Evolutionary conservation across 495 filamentous ascomycete genomes (phyloP).

Genomic region (Pseudevernia furfuracea): DNA sequence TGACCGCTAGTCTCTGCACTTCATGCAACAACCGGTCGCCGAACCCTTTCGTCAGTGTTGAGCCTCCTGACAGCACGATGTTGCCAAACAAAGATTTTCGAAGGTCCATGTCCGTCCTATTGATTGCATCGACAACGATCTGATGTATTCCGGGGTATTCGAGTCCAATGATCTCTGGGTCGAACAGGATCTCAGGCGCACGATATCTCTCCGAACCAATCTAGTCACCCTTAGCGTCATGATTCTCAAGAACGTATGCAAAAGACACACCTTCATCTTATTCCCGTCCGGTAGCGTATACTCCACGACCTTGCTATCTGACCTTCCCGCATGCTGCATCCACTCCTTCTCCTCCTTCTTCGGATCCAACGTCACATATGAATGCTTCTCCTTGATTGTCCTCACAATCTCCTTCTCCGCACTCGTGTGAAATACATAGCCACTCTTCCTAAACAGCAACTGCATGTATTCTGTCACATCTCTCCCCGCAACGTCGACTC

Average conservation of each 20-base stretch:
- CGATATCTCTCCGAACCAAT: constrained; percentile 88
- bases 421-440: constrained; percentile 92
- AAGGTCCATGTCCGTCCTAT: constrained; percentile 93
- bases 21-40: constrained; percentile 89
- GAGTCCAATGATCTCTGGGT: constrained; percentile 91
- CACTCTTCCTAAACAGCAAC: constrained; percentile 80
- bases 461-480: constrained; percentile 97
- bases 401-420: constrained; percentile 97
- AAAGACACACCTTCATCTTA: constrained; percentile 64
- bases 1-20: constrained; percentile 85
- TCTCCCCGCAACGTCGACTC: constrained; percentile 95
- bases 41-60: constrained; percentile 86
- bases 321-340: constrained; percentile 53
- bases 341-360: constrained; percentile 95
- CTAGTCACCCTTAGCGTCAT: constrained; percentile 34
- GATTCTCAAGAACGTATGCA: neutral
- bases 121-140: constrained; percentile 94
- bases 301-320: constrained; percentile 65
- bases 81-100: constrained; percentile 90
- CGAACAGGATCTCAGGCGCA: constrained; percentile 95
- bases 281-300: constrained; percentile 89
- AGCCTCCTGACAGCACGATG: constrained; percentile 92
- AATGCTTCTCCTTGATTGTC: constrained; percentile 89
- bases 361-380: constrained; percentile 89
- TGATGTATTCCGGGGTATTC: constrained; percentile 97